A percentile compares a stretch with the other conserved stretches of the same genome.
Conservation (phyloP, 1,284 basidiomycete genomes). For the Porphyrellus sp. region DNA sequence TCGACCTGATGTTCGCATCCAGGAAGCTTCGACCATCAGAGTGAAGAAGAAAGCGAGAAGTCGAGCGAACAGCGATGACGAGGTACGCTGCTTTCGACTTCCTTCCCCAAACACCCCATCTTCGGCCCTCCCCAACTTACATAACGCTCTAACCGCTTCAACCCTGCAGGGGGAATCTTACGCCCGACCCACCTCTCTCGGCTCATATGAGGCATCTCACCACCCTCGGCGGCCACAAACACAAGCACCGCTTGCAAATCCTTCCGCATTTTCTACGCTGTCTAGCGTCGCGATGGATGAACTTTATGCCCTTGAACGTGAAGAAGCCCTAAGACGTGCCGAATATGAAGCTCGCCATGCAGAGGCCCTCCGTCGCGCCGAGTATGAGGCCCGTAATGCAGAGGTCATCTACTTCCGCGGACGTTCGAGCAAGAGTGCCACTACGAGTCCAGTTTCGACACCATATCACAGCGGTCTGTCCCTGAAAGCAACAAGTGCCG, state of each 20-base stretch:
- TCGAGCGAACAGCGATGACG: constrained; percentile 75
- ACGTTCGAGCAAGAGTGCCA: constrained; percentile 61
- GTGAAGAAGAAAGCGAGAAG: constrained; percentile 73
- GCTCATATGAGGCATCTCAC: constrained; percentile 46
- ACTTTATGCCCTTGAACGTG: constrained; percentile 80
- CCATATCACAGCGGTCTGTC: constrained; percentile 39
- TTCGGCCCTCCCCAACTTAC: constrained; percentile 25
- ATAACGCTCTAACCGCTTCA: constrained; percentile 19
- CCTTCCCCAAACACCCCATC: constrained; percentile 9
- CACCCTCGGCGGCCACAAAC: constrained; percentile 42
- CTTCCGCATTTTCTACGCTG: constrained; percentile 68
- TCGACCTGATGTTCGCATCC: constrained; percentile 19
- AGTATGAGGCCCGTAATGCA: constrained; percentile 63
- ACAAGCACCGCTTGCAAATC: constrained; percentile 35
- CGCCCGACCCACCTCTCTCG: constrained; percentile 61
- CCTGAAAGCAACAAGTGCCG: constrained; percentile 27
- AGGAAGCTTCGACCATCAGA: constrained; percentile 32
- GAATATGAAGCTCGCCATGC: constrained; percentile 81
- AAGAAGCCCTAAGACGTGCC: constrained; percentile 78
- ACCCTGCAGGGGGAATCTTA: constrained; percentile 56
- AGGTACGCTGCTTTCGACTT: constrained; percentile 51
- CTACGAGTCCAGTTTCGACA: constrained; percentile 63
- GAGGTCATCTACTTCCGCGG: constrained; percentile 49
- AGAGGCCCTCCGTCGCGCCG: constrained; percentile 77
- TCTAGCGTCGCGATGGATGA: constrained; percentile 84